These are phyloP conservation scores for Eucalyptus cloeziana DNA, from an alignment of 345 rosid species.

Conservation along the genomic window DNA sequence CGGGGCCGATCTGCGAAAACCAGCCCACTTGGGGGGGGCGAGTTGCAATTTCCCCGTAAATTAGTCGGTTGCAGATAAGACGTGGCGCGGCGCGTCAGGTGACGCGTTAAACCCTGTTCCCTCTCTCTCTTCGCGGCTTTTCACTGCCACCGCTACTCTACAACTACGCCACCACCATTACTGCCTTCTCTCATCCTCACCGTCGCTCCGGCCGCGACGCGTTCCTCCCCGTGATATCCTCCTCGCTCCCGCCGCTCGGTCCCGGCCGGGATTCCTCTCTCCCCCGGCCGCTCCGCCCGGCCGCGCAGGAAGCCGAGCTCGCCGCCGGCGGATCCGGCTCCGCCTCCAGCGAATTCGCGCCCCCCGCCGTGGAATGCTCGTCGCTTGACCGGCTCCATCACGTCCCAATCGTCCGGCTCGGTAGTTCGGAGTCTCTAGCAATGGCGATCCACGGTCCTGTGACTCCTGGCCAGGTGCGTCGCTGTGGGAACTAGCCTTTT, in stretches of 20 bases:
- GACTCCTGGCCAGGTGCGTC: constrained; percentile 71
- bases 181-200: neutral
- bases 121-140: neutral
- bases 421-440: neutral
- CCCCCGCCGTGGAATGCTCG: neutral
- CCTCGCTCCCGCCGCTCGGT: neutral
- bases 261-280: neutral
- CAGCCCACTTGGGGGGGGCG: neutral
- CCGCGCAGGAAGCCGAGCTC: neutral
- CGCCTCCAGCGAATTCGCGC: neutral
- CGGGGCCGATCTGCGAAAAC: neutral
- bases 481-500: neutral
- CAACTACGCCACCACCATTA: neutral
- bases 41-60: neutral
- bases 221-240: neutral
- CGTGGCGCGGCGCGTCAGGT: neutral
- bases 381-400: neutral
- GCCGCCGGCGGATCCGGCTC: neutral
- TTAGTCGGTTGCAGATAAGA: neutral
- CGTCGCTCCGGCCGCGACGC: neutral
- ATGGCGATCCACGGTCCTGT: constrained; percentile 43
- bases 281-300: neutral
- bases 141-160: neutral
- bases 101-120: neutral
- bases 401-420: neutral